Evolutionary conservation across 371 early-diverging fungal genomes (phyloP).

Genomic region (Globomyces sp.): DNA sequence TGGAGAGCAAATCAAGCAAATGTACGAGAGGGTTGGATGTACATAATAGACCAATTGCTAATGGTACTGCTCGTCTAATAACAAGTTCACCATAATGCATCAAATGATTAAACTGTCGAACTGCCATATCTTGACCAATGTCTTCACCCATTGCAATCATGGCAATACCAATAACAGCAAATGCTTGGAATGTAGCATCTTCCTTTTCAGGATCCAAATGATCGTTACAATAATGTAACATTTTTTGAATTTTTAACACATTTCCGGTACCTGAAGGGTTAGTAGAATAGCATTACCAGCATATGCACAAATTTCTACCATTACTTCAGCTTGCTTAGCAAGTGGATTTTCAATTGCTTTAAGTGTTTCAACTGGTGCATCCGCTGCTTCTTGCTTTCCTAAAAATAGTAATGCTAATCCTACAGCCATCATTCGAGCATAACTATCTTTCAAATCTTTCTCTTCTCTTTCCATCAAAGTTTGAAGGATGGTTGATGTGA

Average conservation of each 20-base stretch:
- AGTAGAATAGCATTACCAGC: conserved; percentile 56
- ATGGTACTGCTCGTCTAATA: conserved; percentile 89
- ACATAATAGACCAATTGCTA: conserved; percentile 93
- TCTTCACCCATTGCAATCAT: conserved; percentile 97
- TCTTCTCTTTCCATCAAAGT: conserved; percentile 95
- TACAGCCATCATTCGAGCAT: conserved; percentile 86
- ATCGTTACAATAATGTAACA: conserved; percentile 93
- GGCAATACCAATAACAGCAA: conserved; percentile 95
- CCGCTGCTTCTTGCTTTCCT: conserved; percentile 85
- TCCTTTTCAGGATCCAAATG: conserved; percentile 86
- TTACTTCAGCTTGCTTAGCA: conserved; percentile 79
- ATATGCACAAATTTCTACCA: conserved; percentile 88
- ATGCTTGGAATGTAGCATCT: conserved; percentile 76
- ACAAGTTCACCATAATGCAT: conserved; percentile 98
- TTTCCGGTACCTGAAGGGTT: conserved; percentile 67
- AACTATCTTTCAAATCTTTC: conserved; percentile 74
- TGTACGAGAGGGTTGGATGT: conserved; percentile 92
- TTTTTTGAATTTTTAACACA: conserved; percentile 92
- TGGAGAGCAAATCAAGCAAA: conserved; percentile 94
- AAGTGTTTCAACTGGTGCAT: conserved; percentile 90
- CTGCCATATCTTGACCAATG: conserved; percentile 93
- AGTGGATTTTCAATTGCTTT: conserved; percentile 92
- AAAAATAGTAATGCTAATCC: conserved; percentile 88
- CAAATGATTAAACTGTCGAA: conserved; percentile 93
- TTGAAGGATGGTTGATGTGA: conserved; percentile 87